phyloP scores from a whole-genome alignment of 192 early-diverging fungal genomes.

The Funneliformis geosporum region DNA sequence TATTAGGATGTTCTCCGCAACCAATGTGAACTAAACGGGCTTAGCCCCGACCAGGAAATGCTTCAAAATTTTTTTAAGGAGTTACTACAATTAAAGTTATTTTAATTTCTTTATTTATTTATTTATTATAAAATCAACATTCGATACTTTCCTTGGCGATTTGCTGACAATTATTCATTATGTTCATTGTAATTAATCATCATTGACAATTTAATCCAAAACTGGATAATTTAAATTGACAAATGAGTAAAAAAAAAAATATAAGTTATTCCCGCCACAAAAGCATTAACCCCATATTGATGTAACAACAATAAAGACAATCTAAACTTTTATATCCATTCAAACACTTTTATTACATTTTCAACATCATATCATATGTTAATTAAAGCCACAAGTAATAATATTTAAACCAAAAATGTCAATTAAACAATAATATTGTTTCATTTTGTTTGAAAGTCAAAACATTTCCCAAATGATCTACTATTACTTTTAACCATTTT shows the following conservation, averaged over 20 bases:
- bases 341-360: neutral
- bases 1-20: neutral
- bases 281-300: neutral
- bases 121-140: neutral
- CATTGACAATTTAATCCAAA: neutral
- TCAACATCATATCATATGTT: neutral
- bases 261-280: neutral
- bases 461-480: neutral
- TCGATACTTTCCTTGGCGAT: neutral
- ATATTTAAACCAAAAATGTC: neutral
- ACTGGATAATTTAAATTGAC: neutral
- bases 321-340: neutral
- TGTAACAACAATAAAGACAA: neutral
- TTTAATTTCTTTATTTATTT: no score
- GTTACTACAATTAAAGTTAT: no score
- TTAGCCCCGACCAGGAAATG: neutral
- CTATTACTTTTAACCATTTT: no score
- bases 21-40: neutral
- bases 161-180: neutral
- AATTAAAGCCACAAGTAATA: neutral
- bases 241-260: no score
- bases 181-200: neutral
- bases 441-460: neutral
- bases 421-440: neutral
- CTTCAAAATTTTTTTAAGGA: no score